Base-by-base conservation (phyloP, 2,329 filamentous ascomycete genomes). In the Cryphonectria carpinicola region DNA sequence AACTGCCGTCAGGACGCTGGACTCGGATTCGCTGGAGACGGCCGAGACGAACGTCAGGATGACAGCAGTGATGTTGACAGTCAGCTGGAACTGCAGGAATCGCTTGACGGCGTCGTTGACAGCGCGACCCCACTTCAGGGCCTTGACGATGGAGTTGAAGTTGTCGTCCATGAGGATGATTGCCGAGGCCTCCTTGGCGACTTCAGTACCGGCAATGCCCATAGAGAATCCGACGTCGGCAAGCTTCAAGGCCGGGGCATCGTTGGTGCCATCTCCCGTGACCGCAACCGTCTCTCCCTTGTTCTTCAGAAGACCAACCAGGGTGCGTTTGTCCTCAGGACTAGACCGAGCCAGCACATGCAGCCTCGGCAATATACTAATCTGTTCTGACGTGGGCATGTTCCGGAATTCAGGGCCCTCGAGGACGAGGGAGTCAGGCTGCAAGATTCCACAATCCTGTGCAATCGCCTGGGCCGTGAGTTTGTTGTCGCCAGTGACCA, bases 11-110 rank as follows among this genome's bases (percentile, higher is more conserved):
- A 98, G 83, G 37, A 97, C 94, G 64, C 93, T 93, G 65, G 84
- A 80, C 79, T 95, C 91, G 1, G 89, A 82, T 0, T 79, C 78
- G 79, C 87, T 94, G 41, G 91, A 89, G 13, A 97, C 92, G 43
- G 94, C 92, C 17, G 94, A 94, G 71, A 97, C 90, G 77, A 98
- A 97, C 0, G 95, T 96, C 68, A 97, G 85, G 25, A 92, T 81
- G 62, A 97, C 94, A 52, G 95, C 95, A 11, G 95, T 97, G 74
- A 98, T 90, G 84, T 97, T 98, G 82, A 97, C 95, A 0, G 92
- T 93, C 73, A 94, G 87, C 83, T 94, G 92, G 78, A 93, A 92
- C 79, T 92, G 89, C 66, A 93, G 83, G 80, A 93, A 93, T 73
- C 91, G 90, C 83, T 93, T 93, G 76, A 93, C 91, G 1, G 91